Base-by-base conservation (phyloP, 1,139 yeast species). In the Arxiozyma bovina region DNA sequence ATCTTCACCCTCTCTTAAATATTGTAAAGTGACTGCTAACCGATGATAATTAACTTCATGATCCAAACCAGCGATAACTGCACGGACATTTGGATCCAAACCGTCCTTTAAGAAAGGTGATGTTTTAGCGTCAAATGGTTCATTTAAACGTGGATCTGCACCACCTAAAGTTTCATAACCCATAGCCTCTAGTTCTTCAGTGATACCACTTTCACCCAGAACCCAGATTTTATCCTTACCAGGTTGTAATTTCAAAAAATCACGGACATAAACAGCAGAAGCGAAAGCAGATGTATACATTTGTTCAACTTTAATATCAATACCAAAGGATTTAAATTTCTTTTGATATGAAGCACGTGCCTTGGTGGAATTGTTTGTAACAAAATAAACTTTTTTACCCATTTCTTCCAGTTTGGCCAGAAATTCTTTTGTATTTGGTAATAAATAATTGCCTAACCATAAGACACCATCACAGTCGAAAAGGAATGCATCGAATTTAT, bases 391-490 rank as follows among this genome's bases (percentile, higher is more conserved):
- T 53, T 83, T 80, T 69, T 93, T 93, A 52, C 78, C 77, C 21
- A 68, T 51, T 30, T 65, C 61, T 54, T 82, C 73, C 57, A 91
- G 72, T 57, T 79, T 68, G 11, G 78, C 77, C 44, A 91, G 68
- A 1, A 94, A 81, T 63, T 87, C 91, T 23, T 74, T 74, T 17
- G 87, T 85, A 18, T 82, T 78, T 3, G 96, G 96, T 50, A 91
- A 78, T 41, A 85, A 70, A 50, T 78, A 80, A 53, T 80, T 79
- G 18, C 96, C 97, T 44, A 85, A 74, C 98, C 98, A 91, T 53
- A 91, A 75, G 9, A 91, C 98, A 53, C 91, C 98, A 68, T 91
- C 98, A 71, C 98, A 91, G 66, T 91, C 98, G 67, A 91, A 91
- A 56, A 91, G 73, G 63, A 90, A 90, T 57, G 87, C 86, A 66